Percentiles rank a stretch among this genome's conserved stretches.
Conservation (phyloP, 768 basidiomycete species). For the Dentipellis sp. region DNA sequence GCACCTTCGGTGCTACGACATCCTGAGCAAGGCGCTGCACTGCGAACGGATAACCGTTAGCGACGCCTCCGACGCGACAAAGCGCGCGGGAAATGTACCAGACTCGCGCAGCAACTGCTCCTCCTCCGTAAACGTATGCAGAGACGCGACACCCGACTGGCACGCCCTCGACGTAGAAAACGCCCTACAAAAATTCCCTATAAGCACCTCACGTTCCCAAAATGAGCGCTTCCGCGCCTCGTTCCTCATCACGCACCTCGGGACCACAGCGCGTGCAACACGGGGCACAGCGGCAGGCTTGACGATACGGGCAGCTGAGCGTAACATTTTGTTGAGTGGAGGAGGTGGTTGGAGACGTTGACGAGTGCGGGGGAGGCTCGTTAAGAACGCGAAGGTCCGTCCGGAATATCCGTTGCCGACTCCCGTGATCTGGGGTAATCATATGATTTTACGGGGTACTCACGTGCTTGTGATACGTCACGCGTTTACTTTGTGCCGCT, state of each 20-base stretch:
- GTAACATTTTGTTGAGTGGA: slow-evolving; percentile 16
- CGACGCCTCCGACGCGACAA: not conserved
- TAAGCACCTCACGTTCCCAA: not conserved
- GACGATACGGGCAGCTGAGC: slow-evolving; percentile 14
- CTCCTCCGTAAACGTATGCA: slow-evolving; percentile 87
- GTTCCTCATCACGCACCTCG: not conserved
- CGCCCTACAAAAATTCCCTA: slow-evolving; percentile 3
- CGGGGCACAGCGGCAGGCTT: slow-evolving; percentile 3
- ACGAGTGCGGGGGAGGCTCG: no score
- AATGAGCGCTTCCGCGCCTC: not conserved
- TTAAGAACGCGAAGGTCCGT: no score
- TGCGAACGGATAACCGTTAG: slow-evolving; percentile 19
- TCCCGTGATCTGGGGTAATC: no score
- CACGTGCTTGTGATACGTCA: no score
- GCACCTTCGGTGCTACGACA: slow-evolving; percentile 82
- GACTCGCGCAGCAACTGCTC: slow-evolving; percentile 90
- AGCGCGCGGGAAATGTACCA: slow-evolving; percentile 37
- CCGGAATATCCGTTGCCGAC: no score
- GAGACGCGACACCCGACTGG: slow-evolving; percentile 35
- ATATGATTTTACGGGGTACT: no score
- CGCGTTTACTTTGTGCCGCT: no score
- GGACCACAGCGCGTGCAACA: not conserved
- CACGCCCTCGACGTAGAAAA: slow-evolving; percentile 14
- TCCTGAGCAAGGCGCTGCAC: slow-evolving; percentile 86
- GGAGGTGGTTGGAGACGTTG: no score